phyloP scores from a whole-genome alignment of 331 rosid genomes.

The Rosa hybrid region DNA sequence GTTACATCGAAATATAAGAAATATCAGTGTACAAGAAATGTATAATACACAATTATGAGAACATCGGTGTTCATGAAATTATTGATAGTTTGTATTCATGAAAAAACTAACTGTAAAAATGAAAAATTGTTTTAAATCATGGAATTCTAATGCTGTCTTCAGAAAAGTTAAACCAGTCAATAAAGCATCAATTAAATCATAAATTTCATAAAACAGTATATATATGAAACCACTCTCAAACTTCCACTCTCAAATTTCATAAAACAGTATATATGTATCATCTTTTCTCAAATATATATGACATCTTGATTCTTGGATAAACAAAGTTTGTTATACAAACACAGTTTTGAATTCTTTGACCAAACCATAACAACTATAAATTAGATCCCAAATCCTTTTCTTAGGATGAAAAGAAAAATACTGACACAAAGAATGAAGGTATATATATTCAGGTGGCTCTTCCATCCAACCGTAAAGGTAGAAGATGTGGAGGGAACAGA shows the following conservation, averaged over 20 bases:
- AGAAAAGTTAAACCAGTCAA: neutral
- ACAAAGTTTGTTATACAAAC: neutral
- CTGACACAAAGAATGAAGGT: neutral
- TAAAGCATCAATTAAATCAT: neutral
- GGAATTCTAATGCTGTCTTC: neutral
- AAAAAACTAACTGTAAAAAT: neutral
- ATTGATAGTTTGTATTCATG: neutral
- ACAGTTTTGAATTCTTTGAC: neutral
- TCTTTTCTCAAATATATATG: neutral
- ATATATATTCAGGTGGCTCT: neutral
- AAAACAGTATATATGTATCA: neutral
- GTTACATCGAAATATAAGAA: neutral
- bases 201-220: neutral
- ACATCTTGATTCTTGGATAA: neutral
- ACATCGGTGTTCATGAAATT: neutral
- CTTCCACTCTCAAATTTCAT: neutral
- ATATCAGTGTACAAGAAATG: neutral
- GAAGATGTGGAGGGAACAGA: neutral
- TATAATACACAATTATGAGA: neutral
- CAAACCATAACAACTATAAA: neutral
- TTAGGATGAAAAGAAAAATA: neutral
- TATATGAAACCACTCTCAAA: neutral
- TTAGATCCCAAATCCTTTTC: neutral
- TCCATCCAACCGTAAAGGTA: neutral
- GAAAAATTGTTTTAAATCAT: neutral